A percentile compares a stretch with the other conserved stretches of the same genome.
Evolutionary conservation across 75 land plant genomes (phyloP).

Genomic region (Isoetes taiwanensis): DNA sequence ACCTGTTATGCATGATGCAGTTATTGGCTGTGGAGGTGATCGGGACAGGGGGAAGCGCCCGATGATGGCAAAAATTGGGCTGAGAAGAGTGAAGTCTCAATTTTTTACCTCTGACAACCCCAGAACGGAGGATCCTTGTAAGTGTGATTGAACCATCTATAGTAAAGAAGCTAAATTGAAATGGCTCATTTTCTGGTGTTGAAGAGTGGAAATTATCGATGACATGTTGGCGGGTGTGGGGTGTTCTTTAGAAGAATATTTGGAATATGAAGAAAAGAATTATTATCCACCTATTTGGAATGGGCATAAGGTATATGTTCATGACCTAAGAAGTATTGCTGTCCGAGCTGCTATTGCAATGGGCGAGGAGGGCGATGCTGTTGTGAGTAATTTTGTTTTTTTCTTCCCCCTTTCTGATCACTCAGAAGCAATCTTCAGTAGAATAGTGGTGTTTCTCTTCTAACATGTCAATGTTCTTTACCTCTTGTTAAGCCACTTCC

Average conservation of each 20-base stretch:
- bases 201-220: conserved; percentile 82
- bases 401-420: not conserved
- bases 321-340: conserved; percentile 79
- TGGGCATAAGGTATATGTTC: conserved; percentile 73
- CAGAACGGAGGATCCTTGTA: conserved; percentile 79
- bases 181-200: not conserved
- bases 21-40: conserved; percentile 85
- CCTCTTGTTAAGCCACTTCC: not conserved
- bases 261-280: conserved; percentile 64
- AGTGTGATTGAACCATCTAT: conserved; percentile 17
- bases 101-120: conserved; percentile 91
- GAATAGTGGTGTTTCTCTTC: too few relatives aligned
- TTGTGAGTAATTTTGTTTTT: conserved; percentile 39
- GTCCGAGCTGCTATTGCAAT: conserved; percentile 92
- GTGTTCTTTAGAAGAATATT: conserved; percentile 88
- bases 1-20: too few relatives aligned
- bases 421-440: too few relatives aligned
- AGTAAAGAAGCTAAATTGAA: not conserved
- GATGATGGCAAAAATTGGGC: conserved; percentile 81
- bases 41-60: conserved; percentile 84
- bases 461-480: not conserved
- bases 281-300: conserved; percentile 93
- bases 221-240: conserved; percentile 97
- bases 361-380: conserved; percentile 97
- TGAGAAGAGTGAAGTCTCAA: conserved; percentile 71